These are phyloP conservation scores for Discostella stelligeroides DNA, from an alignment of 108 stramenopile species.

Conservation along the genomic window DNA sequence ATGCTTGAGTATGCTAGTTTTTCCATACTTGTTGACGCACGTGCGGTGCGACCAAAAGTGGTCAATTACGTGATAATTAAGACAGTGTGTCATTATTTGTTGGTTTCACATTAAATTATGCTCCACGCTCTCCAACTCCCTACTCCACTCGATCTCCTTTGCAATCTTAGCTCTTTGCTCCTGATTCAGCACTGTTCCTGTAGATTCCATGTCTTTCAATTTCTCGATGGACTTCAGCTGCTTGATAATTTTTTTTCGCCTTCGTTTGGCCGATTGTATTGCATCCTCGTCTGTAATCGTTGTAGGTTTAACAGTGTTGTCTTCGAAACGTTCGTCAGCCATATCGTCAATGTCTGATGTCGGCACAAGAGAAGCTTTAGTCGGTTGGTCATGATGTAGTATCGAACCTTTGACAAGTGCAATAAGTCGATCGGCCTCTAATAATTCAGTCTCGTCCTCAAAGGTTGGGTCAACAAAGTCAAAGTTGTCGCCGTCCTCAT, in stretches of 20 bases:
- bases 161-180: constrained; percentile 57
- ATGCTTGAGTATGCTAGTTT: too few species aligned
- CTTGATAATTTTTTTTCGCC: constrained; percentile 59
- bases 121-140: constrained; percentile 60
- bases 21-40: too few species aligned
- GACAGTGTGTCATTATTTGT: too few species aligned
- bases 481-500: constrained; percentile 39
- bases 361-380: not conserved
- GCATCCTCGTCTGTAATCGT: constrained; percentile 59
- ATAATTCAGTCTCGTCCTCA: constrained; percentile 49
- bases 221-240: constrained; percentile 60
- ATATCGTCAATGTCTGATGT: constrained; percentile 9
- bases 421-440: constrained; percentile 58
- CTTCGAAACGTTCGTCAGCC: constrained; percentile 5
- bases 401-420: constrained; percentile 42
- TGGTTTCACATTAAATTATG: constrained; percentile 58
- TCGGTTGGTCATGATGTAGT: constrained; percentile 4
- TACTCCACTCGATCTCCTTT: constrained; percentile 48
- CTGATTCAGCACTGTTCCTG: constrained; percentile 50
- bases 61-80: not conserved
- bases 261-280: constrained; percentile 48
- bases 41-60: too few species aligned
- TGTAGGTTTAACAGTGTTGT: constrained; percentile 42
- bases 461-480: constrained; percentile 56
- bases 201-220: constrained; percentile 46